phyloP scores from a whole-genome alignment of 2,329 filamentous ascomycete species.

The Colletotrichum simmondsii region DNA sequence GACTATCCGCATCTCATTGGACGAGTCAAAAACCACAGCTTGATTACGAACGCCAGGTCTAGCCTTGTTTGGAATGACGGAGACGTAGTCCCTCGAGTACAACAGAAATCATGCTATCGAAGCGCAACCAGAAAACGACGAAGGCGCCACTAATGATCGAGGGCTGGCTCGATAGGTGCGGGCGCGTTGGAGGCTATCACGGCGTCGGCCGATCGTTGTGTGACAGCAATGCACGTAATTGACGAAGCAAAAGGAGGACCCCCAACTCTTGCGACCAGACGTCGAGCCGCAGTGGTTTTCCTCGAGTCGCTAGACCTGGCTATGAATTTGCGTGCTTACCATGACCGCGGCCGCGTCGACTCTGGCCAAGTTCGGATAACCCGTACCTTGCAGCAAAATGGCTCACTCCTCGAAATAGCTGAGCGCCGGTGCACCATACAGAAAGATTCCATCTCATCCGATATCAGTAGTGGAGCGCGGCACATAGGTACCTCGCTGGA shows the following conservation, averaged over 20 bases:
- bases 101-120: not conserved
- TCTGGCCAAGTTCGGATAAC: not conserved
- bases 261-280: not conserved
- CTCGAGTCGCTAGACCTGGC: not conserved
- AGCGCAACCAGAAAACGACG: constrained; percentile 6
- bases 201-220: constrained; percentile 19
- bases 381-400: constrained; percentile 14
- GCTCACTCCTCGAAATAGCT: not conserved
- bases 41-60: constrained; percentile 10
- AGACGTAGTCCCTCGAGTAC: not conserved
- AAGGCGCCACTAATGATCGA: constrained; percentile 6
- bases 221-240: constrained; percentile 1
- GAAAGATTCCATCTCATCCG: constrained; percentile 1
- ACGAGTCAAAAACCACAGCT: not conserved
- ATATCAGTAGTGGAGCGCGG: not conserved
- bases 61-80: constrained; percentile 12
- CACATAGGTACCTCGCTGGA: not conserved
- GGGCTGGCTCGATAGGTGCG: constrained; percentile 21
- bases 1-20: not conserved
- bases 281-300: not conserved
- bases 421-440: not conserved
- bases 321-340: not conserved
- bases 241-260: not conserved
- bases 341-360: constrained; percentile 1
- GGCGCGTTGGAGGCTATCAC: constrained; percentile 18